phyloP scores from a whole-genome alignment of 1,284 basidiomycete species.

The Austroboletus novae-zelandiae region DNA sequence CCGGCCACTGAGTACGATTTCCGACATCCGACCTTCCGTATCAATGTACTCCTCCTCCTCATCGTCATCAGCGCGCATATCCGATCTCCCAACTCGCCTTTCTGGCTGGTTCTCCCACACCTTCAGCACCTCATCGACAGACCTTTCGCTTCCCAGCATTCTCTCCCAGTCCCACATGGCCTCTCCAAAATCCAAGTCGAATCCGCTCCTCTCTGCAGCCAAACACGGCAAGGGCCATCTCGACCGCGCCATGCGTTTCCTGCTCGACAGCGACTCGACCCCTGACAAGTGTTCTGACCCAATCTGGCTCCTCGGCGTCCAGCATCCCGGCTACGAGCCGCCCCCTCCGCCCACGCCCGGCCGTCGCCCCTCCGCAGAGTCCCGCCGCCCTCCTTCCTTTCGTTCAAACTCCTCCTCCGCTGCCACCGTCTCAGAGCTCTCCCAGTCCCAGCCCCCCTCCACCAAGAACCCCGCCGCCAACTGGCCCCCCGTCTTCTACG shows the following conservation, averaged over 20 bases:
- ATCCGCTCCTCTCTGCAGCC: slow-evolving; percentile 59
- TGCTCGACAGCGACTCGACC: slow-evolving; percentile 79
- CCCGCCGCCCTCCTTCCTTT: slow-evolving; percentile 41
- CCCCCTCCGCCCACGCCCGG: slow-evolving; percentile 37
- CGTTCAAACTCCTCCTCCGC: slow-evolving; percentile 52
- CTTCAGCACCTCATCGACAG: slow-evolving; percentile 64
- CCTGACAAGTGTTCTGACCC: slow-evolving; percentile 78
- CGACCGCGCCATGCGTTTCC: slow-evolving; percentile 78
- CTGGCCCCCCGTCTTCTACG: slow-evolving; percentile 83
- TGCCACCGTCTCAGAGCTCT: slow-evolving; percentile 35
- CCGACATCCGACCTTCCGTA: slow-evolving; percentile 41
- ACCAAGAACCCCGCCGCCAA: slow-evolving; percentile 47
- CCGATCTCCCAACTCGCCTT: slow-evolving; percentile 59
- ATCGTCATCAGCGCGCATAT: slow-evolving; percentile 35
- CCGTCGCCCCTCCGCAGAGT: slow-evolving; percentile 29
- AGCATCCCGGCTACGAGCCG: slow-evolving; percentile 72
- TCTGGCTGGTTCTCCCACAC: slow-evolving; percentile 79
- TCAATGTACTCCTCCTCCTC: slow-evolving; percentile 26
- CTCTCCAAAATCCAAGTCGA: slow-evolving; percentile 47
- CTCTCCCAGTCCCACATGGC: slow-evolving; percentile 46
- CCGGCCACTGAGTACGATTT: slow-evolving; percentile 42
- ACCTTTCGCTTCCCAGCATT: slow-evolving; percentile 62
- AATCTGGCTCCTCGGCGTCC: slow-evolving; percentile 83
- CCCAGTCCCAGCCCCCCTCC: slow-evolving; percentile 37
- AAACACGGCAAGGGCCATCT: slow-evolving; percentile 72